A percentile compares a stretch with the other conserved stretches of the same genome.
These are phyloP conservation scores for Nemania abortiva DNA, from an alignment of 2,329 filamentous ascomycete species.

Conservation along the genomic window DNA sequence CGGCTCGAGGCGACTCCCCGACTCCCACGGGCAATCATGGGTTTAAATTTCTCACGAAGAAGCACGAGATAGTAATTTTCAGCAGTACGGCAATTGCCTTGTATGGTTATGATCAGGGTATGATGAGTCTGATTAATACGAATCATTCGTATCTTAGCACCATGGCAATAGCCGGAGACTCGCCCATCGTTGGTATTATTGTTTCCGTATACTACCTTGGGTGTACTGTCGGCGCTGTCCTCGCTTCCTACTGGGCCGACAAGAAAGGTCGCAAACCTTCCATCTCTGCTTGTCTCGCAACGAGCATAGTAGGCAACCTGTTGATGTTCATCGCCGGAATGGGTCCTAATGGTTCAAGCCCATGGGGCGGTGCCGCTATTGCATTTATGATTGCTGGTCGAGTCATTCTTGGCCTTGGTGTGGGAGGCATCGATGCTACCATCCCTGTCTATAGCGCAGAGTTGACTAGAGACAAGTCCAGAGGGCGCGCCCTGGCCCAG, in stretches of 20 bases:
- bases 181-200: constrained; percentile 68
- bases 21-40: constrained; percentile 33
- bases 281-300: constrained; percentile 67
- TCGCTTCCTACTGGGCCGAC: constrained; percentile 68
- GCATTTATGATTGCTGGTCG: constrained; percentile 53
- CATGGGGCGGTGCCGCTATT: constrained; percentile 61
- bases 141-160: constrained; percentile 64
- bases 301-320: constrained; percentile 66
- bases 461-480: constrained; percentile 65
- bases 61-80: constrained; percentile 54
- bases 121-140: constrained; percentile 54
- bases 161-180: constrained; percentile 65
- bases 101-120: constrained; percentile 54
- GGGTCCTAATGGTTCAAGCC: constrained; percentile 55
- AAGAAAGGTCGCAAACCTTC: constrained; percentile 64
- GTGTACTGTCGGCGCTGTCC: constrained; percentile 67
- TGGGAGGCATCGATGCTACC: constrained; percentile 71
- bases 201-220: constrained; percentile 73
- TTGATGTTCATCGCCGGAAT: constrained; percentile 71
- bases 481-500: constrained; percentile 70
- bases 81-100: constrained; percentile 56
- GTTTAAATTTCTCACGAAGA: constrained; percentile 48
- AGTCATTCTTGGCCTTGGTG: constrained; percentile 58
- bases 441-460: constrained; percentile 72
- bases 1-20: constrained; percentile 40